Percentiles rank a stretch among this genome's conserved stretches.
Evolutionary conservation across 306 rosid species (phyloP).

Genomic region (Luffa acutangula): DNA sequence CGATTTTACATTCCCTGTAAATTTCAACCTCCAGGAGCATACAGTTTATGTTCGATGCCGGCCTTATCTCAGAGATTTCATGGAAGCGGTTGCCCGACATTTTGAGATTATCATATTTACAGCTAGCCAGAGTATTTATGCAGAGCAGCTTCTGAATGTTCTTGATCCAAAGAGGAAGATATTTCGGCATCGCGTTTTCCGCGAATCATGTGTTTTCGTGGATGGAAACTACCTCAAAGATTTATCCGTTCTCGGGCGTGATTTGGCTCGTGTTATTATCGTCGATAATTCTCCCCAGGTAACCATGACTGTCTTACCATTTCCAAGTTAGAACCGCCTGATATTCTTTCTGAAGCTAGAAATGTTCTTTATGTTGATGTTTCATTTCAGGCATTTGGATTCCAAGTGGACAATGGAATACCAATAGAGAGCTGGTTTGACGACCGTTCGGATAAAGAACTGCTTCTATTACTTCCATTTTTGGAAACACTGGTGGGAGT

Average conservation of each 20-base stretch:
- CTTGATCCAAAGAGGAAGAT: slow-evolving; percentile 93
- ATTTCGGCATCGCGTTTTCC: slow-evolving; percentile 88
- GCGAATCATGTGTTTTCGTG: slow-evolving; percentile 93
- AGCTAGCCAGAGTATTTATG: slow-evolving; percentile 98
- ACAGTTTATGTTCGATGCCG: slow-evolving; percentile 94
- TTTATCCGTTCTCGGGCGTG: slow-evolving; percentile 95
- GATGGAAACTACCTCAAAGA: slow-evolving; percentile 97
- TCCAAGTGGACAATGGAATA: slow-evolving; percentile 97
- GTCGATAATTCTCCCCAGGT: slow-evolving; percentile 99
- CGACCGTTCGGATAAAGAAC: slow-evolving; percentile 70
- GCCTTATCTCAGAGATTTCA: slow-evolving; percentile 83
- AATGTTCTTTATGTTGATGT: not conserved
- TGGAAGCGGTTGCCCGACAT: slow-evolving; percentile 60
- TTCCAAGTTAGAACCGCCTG: not conserved
- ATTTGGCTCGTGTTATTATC: slow-evolving; percentile 71
- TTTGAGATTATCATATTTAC: slow-evolving; percentile 95
- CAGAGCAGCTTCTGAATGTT: slow-evolving; percentile 93
- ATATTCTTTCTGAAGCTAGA: not conserved
- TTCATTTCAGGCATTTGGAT: slow-evolving; percentile 78
- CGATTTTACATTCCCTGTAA: slow-evolving; percentile 87
- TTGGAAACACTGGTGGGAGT: slow-evolving; percentile 89
- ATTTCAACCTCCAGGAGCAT: slow-evolving; percentile 79
- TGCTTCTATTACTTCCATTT: slow-evolving; percentile 67
- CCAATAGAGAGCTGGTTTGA: slow-evolving; percentile 99
- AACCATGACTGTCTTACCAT: not conserved